Evolutionary conservation across 306 rosid genomes (phyloP), one percentile per base, ranked within the genome.

Genomic region (Quercus rubra): DNA sequence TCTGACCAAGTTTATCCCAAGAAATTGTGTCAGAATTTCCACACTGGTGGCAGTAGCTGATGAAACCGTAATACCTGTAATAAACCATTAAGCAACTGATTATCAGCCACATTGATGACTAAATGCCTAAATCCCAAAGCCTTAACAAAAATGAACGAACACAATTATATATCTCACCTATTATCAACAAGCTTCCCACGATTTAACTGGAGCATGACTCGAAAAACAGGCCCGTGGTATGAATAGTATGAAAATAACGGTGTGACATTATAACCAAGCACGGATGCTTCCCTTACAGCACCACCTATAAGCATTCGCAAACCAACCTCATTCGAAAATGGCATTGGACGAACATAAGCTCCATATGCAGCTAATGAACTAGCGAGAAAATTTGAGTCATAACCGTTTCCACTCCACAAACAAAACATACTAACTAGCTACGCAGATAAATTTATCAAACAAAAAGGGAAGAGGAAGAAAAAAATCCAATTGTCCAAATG

Each of bases 241-340:
- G 98, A 90, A 74, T 92, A 90, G 85, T 95, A 90, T 0, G 99
- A 91, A 83, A 91, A 91, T 49, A 95, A 84, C 19, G 98, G 99
- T 18, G 92, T 83, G 28, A 92, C 87, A 73, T 86, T 92, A 79
- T 79, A 88, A 71, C 99, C 98, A 88, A 93, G 64, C 21, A 90
- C 86, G 28, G 96, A 88, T 78, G 99, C 99, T 82, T 91, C 98
- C 85, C 97, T 78, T 15, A 77, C 92, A 78, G 86, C 96, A 64
- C 99, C 99, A n/a, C 97, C 99, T 70, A 95, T 92, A 85, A 92
- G 97, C 99, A 95, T 95, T 52, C 98, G 85, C 84, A 95, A 77
- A 74, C 99, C 99, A 66, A 91, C 20, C 91, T 95, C 98, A 78
- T 95, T 95, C 6, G 93, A 86, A 88, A 85, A 95, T 10, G 99